A percentile compares a stretch with the other conserved stretches of the same genome.
Evolutionary conservation across 495 filamentous ascomycete species (phyloP).

Genomic region (Hypoxylon perforatum): DNA sequence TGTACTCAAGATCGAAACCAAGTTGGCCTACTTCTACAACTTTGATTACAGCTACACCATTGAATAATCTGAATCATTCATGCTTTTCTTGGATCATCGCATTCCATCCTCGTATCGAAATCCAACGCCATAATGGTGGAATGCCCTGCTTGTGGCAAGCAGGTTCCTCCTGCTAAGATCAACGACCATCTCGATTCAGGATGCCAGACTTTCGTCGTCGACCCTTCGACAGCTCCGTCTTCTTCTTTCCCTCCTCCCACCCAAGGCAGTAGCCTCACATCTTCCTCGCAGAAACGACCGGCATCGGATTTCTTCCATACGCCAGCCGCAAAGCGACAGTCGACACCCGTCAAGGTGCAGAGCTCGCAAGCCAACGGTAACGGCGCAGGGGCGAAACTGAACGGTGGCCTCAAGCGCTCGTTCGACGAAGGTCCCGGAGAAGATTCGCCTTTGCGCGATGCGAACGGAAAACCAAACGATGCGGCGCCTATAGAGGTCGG

Average conservation of each 20-base stretch:
- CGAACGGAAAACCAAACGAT: conserved; percentile 32
- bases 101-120: background rate
- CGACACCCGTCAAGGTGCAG: conserved; percentile 36
- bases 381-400: conserved; percentile 31
- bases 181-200: conserved; percentile 91
- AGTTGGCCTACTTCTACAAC: background rate
- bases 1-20: background rate
- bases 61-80: background rate
- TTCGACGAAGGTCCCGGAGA: conserved; percentile 58
- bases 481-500: conserved; percentile 30
- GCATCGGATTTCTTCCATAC: conserved; percentile 84
- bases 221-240: conserved; percentile 44
- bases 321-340: conserved; percentile 66
- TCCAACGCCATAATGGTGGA: conserved; percentile 70
- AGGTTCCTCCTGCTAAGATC: conserved; percentile 79
- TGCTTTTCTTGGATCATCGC: background rate
- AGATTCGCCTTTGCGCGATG: conserved; percentile 38
- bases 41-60: too few species aligned
- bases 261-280: conserved; percentile 58
- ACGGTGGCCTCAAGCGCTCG: conserved; percentile 52
- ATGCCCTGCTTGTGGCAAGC: conserved; percentile 87
- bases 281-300: conserved; percentile 59
- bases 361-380: conserved; percentile 43
- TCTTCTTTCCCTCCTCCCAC: conserved; percentile 43
- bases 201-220: conserved; percentile 72